Evolutionary conservation across 208 protist genomes (phyloP), one percentile per base, ranked within the genome.

Genomic region (Endotrypanum monterogeii): DNA sequence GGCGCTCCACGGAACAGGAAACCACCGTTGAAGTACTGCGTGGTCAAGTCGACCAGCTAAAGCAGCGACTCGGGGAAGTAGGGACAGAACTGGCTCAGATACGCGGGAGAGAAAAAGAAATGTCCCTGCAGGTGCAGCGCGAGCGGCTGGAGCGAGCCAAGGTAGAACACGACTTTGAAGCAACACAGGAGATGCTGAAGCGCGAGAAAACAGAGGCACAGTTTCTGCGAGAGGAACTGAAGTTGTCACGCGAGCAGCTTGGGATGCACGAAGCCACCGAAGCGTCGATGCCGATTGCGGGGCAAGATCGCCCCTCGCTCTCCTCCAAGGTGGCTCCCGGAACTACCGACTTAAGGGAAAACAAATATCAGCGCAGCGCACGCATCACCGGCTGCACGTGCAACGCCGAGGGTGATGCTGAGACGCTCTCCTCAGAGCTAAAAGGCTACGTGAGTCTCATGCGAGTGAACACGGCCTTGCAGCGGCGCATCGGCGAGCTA

Each of bases 371-470:
- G 44, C 6, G 32, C n/a, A 54, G 20, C 62, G 62, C 41, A 51
- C 54, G 62, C 62, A 46, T 25, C 4, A 30, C 44, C 62, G 12
- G 35, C 7, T 4, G 9, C 62, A 30, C 35, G 28, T 23, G 11
- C 6, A 44, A 54, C 37, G 67, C 39, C 1, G 75, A 37, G 39
- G 71, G 60, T 6, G 73, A 87, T 28, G 77, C 78, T 0, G 70
- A 70, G 0, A 58, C 80, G 1, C 65, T 88, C 1, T 63, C 74
- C 1, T 85, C 85, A 41, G 87, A 92, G 58, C 12, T 86, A 41
- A 91, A 88, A 50, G 89, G 88, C 48, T 93, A 95, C 73, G 71
- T 82, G n/a, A 69, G 85, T 51, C 69, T 95, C 16, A 90, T 95
- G 88, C 63, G 76, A 11, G 23, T 92, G 20, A 93, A 95, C 80